Evolutionary conservation across 345 rosid species (phyloP).

Genomic region (Moringa oleifera): DNA sequence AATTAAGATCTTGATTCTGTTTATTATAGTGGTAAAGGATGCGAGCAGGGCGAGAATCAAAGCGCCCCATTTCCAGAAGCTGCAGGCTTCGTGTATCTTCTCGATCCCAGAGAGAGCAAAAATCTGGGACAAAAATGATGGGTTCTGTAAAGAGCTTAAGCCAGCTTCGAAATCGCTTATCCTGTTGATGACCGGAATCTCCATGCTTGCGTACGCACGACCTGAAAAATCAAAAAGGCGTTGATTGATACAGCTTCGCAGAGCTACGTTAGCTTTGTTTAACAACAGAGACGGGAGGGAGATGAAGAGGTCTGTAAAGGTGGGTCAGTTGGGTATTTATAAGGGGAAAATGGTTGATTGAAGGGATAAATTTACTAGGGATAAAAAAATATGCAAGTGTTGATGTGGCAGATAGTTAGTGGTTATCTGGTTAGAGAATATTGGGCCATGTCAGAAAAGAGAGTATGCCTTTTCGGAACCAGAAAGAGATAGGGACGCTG

Average conservation of each 20-base stretch:
- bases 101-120: constrained; percentile 27
- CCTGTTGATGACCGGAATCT: constrained; percentile 55
- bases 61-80: constrained; percentile 67
- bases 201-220: constrained; percentile 38
- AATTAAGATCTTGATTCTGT: constrained; percentile 35
- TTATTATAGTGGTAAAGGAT: constrained; percentile 43
- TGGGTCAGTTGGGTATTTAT: constrained; percentile 18
- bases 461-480: neutral
- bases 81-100: constrained; percentile 28
- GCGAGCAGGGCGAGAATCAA: constrained; percentile 57
- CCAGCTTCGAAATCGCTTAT: constrained; percentile 55
- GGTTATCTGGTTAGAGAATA: neutral
- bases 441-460: neutral
- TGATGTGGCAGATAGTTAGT: constrained; percentile 18
- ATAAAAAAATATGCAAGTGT: neutral
- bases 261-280: too few relatives aligned
- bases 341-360: neutral
- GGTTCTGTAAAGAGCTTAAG: constrained; percentile 29
- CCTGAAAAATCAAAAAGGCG: too few relatives aligned
- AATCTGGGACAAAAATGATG: constrained; percentile 31
- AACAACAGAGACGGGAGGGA: too few relatives aligned
- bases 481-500: neutral
- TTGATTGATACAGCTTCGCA: too few relatives aligned
- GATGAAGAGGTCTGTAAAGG: constrained; percentile 2
- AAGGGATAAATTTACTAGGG: neutral